A percentile compares a stretch with the other conserved stretches of the same genome.
Evolutionary conservation across 2,329 filamentous ascomycete species (phyloP).

Genomic region (Cordyceps pruinosa): DNA sequence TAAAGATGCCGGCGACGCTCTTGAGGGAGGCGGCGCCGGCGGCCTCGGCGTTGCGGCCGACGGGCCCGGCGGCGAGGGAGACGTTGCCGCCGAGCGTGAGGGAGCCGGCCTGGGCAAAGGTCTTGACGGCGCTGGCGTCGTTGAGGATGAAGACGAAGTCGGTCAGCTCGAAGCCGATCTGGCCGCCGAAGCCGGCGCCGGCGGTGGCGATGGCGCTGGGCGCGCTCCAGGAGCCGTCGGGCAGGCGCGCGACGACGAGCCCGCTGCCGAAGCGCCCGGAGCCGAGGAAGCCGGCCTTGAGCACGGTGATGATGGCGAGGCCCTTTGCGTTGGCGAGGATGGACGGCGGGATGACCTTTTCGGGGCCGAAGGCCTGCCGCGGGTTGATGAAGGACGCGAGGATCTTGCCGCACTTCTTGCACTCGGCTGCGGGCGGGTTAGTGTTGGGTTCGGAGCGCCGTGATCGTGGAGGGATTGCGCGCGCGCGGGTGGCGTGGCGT

Average conservation of each 20-base stretch:
- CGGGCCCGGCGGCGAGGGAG: constrained; percentile 85
- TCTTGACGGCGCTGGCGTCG: constrained; percentile 79
- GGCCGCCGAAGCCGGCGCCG: constrained; percentile 75
- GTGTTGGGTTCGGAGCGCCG: background rate
- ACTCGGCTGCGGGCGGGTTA: constrained; percentile 62
- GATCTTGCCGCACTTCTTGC: constrained; percentile 95
- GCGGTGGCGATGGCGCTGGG: constrained; percentile 75
- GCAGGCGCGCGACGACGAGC: constrained; percentile 70
- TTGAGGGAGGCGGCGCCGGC: constrained; percentile 87
- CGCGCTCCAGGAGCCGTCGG: constrained; percentile 73
- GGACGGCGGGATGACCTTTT: constrained; percentile 91
- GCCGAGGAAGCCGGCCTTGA: constrained; percentile 81
- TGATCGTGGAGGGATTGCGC: background rate
- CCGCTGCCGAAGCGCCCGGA: constrained; percentile 77
- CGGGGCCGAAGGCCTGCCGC: constrained; percentile 84
- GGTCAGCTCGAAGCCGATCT: constrained; percentile 81
- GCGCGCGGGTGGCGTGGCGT: background rate
- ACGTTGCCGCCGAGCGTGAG: constrained; percentile 94
- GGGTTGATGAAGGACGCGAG: constrained; percentile 92
- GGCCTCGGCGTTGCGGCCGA: constrained; percentile 92
- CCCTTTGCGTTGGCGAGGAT: constrained; percentile 90
- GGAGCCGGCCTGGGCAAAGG: constrained; percentile 87
- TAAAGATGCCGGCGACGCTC: constrained; percentile 87
- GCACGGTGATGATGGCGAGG: constrained; percentile 76
- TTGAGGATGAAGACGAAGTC: constrained; percentile 99